phyloP scores from a whole-genome alignment of 352 stramenopile species.

The Phytophthora citricola region DNA sequence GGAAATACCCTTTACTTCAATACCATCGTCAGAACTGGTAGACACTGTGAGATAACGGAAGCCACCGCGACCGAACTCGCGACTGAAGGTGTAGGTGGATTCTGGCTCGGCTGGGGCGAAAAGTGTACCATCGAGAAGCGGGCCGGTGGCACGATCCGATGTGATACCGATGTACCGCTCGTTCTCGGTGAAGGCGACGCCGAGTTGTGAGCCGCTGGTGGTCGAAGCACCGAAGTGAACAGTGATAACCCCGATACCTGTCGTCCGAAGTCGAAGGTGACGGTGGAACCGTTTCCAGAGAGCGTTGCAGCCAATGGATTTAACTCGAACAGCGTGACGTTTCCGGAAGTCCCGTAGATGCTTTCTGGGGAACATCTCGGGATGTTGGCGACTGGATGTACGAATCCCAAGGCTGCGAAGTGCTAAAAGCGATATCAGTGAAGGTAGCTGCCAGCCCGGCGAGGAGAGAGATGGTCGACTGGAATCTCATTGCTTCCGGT shows the following conservation, averaged over 20 bases:
- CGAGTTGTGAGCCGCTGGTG: conserved; percentile 19
- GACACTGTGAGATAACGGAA: conserved; percentile 44
- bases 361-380: conserved; percentile 12
- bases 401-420: conserved; percentile 7
- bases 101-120: conserved; percentile 29
- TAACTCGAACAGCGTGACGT: conserved; percentile 5
- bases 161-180: conserved; percentile 35
- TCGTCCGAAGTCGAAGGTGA: conserved; percentile 43
- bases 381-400: conserved; percentile 31
- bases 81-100: conserved; percentile 35
- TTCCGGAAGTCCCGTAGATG: conserved; percentile 16
- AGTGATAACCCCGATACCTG: conserved; percentile 22
- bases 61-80: conserved; percentile 34
- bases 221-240: conserved; percentile 31
- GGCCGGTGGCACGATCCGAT: conserved; percentile 35
- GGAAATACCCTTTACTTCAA: conserved; percentile 30
- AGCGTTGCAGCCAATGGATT: conserved; percentile 22
- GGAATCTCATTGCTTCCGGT: neutral
- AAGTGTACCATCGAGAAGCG: conserved; percentile 37
- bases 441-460: neutral
- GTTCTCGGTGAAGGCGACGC: conserved; percentile 40
- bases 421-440: neutral
- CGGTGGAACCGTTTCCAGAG: conserved; percentile 27
- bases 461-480: conserved; percentile 3
- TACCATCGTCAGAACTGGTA: conserved; percentile 9